phyloP scores from a whole-genome alignment of 1,284 basidiomycete species.

The Entoloma clypeatum region DNA sequence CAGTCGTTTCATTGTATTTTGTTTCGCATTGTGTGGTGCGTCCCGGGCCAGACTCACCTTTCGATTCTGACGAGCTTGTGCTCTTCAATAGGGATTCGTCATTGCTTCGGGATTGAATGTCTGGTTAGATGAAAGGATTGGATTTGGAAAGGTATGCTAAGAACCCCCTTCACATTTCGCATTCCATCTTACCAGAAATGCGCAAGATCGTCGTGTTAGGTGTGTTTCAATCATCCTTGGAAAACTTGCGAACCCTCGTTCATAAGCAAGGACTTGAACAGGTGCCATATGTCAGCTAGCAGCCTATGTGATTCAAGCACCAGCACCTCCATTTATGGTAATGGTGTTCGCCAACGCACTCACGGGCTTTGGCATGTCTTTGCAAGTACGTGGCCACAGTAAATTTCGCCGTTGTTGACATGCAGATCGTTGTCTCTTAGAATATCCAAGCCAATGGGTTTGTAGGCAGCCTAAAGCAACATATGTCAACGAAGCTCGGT shows the following conservation, averaged over 20 bases:
- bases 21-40: conserved; percentile 48
- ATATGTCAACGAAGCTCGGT: conserved; percentile 37
- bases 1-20: conserved; percentile 54
- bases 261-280: conserved; percentile 3
- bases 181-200: not conserved
- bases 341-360: conserved; percentile 48
- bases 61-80: not conserved
- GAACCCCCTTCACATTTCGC: too few species aligned
- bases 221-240: conserved; percentile 1
- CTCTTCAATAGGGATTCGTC: conserved; percentile 51
- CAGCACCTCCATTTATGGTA: conserved; percentile 51
- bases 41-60: conserved; percentile 4
- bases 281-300: conserved; percentile 17
- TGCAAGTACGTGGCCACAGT: conserved; percentile 33
- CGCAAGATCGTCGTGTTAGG: conserved; percentile 21
- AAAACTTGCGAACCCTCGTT: not conserved
- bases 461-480: conserved; percentile 35
- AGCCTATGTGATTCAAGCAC: conserved; percentile 32
- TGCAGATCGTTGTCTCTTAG: conserved; percentile 19
- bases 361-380: conserved; percentile 49
- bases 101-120: conserved; percentile 46
- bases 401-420: conserved; percentile 8
- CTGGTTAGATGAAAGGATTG: conserved; percentile 45
- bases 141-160: conserved; percentile 48
- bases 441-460: conserved; percentile 47